These are phyloP conservation scores for Gypsophila paniculata DNA, from an alignment of 179 eudicot species.

Conservation along the genomic window DNA sequence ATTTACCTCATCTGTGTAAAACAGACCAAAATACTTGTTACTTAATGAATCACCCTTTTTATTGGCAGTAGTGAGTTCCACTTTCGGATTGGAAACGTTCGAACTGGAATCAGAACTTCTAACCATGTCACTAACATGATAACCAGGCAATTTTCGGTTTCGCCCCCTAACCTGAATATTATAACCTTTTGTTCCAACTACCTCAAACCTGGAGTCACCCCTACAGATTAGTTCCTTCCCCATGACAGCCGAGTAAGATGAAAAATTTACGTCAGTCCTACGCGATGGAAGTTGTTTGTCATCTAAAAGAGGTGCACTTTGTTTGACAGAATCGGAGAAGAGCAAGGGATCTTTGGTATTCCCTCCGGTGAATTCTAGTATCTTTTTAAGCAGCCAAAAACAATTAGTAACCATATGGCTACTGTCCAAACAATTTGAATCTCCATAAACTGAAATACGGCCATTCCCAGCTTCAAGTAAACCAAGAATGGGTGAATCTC, in stretches of 20 bases:
- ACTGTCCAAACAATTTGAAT: conserved; percentile 95
- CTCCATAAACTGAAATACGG: conserved; percentile 84
- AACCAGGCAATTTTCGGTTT: conserved; percentile 70
- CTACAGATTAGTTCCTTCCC: conserved; percentile 76
- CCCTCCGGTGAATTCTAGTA: conserved; percentile 68
- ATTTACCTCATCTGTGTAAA: conserved; percentile 72
- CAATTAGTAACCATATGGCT: conserved; percentile 99
- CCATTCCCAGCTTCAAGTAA: conserved; percentile 67
- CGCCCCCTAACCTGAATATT: conserved; percentile 63
- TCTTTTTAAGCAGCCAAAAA: conserved; percentile 79
- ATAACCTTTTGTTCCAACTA: conserved; percentile 84
- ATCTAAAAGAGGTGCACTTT: conserved; percentile 46
- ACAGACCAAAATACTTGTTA: conserved; percentile 68
- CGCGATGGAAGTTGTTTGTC: conserved; percentile 75
- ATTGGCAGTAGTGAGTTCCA: conserved; percentile 24
- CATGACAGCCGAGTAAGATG: conserved; percentile 73
- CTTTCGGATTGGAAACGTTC: conserved; percentile 27
- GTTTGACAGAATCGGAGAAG: conserved; percentile 65
- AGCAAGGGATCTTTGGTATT: conserved; percentile 68
- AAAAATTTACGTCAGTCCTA: conserved; percentile 85
- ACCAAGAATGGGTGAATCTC: conserved; percentile 72
- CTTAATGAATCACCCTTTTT: conserved; percentile 41
- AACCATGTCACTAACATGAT: conserved; percentile 43
- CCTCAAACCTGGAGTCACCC: conserved; percentile 86
- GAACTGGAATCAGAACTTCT: conserved; percentile 45